Evolutionary conservation across 164 flowering plant species (phyloP), one percentile per base, ranked within the genome.

Genomic region (Magnolia kwangsiensis): DNA sequence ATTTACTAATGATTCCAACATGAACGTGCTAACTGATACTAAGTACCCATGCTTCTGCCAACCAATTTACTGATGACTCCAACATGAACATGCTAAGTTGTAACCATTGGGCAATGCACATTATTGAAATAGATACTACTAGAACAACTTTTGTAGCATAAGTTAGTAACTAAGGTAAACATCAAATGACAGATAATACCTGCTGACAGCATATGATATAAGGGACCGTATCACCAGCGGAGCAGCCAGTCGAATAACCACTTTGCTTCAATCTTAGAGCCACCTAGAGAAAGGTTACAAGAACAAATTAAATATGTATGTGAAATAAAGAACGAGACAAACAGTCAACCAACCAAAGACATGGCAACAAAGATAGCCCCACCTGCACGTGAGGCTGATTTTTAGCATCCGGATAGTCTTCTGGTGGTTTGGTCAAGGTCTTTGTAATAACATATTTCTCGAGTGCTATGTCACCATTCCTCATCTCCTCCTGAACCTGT

Each of bases 381-480:
- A 92, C 99, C 82, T 90, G 92, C 80, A 96, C 99, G 84, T 96
- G 99, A 19, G 99, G 99, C 81, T 94, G 99, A 82, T 86, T 96
- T 83, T 85, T 96, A 80, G 92, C 95, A 88, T 95, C 99, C 68
- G 99, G 93, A 75, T 96, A 96, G 31, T 96, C 94, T 85, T 96
- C 98, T 51, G 99, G 98, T 59, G 92, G 86, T 86, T 90, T 96
- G 67, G 97, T 94, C 80, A 96, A 82, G 74, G 97, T 75, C 83
- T 96, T 96, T 72, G 93, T 96, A 81, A 96, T 96, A 67, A 96
- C 86, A 85, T 92, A 96, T 81, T 94, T 96, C 83, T 96, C 98
- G 72, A 94, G 93, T 51, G 85, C 86, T 71, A 94, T 85, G 87
- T 91, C 90, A 67, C 98, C 98, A 51, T 85, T 90, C 83, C 92